Evolutionary conservation across 192 early-diverging fungal species (phyloP).

Genomic region (Backusella macrospora): DNA sequence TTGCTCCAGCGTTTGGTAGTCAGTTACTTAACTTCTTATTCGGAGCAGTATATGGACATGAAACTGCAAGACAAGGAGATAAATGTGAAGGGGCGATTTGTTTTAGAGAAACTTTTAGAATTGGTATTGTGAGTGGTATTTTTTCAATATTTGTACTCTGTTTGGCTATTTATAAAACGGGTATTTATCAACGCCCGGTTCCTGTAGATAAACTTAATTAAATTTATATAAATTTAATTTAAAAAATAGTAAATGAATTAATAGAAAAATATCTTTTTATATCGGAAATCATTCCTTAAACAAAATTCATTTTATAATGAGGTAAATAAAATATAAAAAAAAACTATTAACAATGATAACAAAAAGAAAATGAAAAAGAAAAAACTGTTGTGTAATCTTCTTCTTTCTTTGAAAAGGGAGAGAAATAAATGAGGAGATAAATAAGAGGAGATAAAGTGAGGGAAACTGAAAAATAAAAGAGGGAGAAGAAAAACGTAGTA

Average conservation of each 20-base stretch:
- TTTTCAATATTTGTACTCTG: background rate
- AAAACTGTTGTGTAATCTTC: too few relatives aligned
- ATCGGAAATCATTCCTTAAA: too few relatives aligned
- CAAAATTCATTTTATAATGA: too few relatives aligned
- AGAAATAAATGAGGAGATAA: background rate
- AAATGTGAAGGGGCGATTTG: slow-evolving; percentile 31
- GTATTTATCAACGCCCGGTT: background rate
- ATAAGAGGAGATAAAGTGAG: background rate
- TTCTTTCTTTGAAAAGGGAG: too few relatives aligned
- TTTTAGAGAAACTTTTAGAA: slow-evolving; percentile 24
- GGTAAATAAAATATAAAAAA: too few relatives aligned
- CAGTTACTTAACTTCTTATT: slow-evolving; percentile 41
- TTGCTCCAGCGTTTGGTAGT: slow-evolving; percentile 40
- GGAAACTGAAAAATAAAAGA: background rate
- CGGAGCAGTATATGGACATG: slow-evolving; percentile 32
- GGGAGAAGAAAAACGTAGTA: too few relatives aligned
- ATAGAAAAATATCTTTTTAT: background rate
- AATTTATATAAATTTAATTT: background rate
- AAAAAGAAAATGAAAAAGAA: too few relatives aligned
- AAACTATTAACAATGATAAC: too few relatives aligned
- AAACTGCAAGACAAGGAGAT: slow-evolving; percentile 30
- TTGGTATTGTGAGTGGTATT: slow-evolving; percentile 15
- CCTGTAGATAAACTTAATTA: background rate
- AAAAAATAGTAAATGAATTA: background rate
- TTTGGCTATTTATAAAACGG: slow-evolving; percentile 17